Evolutionary conservation across 768 basidiomycete species (phyloP), one percentile per base, ranked within the genome.

Genomic region (Amanita rubescens): DNA sequence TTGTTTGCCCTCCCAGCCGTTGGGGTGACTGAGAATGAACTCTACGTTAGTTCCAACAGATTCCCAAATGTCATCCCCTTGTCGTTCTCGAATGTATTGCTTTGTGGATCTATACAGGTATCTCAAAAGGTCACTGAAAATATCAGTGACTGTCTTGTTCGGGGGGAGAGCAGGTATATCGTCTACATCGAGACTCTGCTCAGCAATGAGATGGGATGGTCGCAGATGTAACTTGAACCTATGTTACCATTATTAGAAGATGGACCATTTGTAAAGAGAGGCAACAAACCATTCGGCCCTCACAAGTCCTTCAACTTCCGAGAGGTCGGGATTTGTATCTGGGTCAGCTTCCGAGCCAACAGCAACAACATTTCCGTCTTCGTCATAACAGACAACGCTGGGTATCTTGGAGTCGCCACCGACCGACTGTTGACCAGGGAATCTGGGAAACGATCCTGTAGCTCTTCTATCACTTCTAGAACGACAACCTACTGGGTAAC

Each of bases 1-100:
- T 55, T 82, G 79, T 1, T 59, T 61, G 0, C 77, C 77, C 58
- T 75, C 79, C 78, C 80, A 82, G 0, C 76, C 78, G 51, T 81
- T 81, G 6, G 80, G 80, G 56, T 81, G 79, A 1, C 71, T 70
- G n/a, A 82, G 65, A 12, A 82, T 67, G 54, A 74, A 75, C 34
- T 75, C 70, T 17, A 75, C 70, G 15, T 58, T 62, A 22, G 68
- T 58, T 53, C 70, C 65, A 9, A 76, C 51, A 10, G 71, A 70
- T n/a, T 55, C 59, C 77, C 75, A 77, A 8, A 77, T 57, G 20
- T 58, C 59, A 9, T 27, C 47, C 2, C 78, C 77, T 35, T 75
- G 71, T 0, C 70, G 67, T 32, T 78, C 73, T 34, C 60, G 60
- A 38, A 80, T 78, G 54, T 70, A 80, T 7, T 58, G 67, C 35